Evolutionary conservation across 108 stramenopile species (phyloP).

Genomic region (Fragilaria radians): DNA sequence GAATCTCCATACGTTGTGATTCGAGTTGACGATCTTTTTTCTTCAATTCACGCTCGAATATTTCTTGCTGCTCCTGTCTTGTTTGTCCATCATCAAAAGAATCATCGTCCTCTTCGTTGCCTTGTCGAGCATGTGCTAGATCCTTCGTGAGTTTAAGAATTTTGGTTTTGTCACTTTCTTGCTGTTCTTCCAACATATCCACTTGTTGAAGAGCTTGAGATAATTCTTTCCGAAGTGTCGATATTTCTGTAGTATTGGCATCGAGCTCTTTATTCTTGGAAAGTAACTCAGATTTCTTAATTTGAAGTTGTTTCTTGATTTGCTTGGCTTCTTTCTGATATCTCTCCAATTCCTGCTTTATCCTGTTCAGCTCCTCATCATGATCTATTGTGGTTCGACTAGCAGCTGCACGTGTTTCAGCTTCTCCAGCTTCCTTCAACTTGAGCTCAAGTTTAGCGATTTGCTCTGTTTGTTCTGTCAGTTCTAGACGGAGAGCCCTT

Average conservation of each 20-base stretch:
- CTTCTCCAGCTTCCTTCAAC: neutral
- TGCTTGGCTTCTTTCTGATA: constrained; percentile 17
- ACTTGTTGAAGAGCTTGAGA: constrained; percentile 18
- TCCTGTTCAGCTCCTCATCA: neutral
- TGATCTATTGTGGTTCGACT: too few species aligned
- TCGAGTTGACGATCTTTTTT: constrained; percentile 15
- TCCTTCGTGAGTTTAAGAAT: constrained; percentile 21
- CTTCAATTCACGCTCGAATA: constrained; percentile 8
- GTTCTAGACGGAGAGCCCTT: neutral
- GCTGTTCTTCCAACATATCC: constrained; percentile 9
- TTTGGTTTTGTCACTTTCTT: constrained; percentile 23
- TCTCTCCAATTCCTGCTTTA: constrained; percentile 30
- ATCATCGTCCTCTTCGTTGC: constrained; percentile 11
- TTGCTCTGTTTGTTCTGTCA: neutral
- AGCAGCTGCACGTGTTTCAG: neutral
- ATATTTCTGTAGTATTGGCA: constrained; percentile 11
- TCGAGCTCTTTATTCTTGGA: constrained; percentile 18
- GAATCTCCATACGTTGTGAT: neutral
- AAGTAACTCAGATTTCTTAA: constrained; percentile 9
- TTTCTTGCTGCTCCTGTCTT: constrained; percentile 13
- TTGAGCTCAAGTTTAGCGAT: neutral
- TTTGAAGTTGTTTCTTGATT: constrained; percentile 12
- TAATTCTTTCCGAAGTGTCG: constrained; percentile 16
- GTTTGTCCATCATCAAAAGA: constrained; percentile 18
- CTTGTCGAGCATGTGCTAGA: constrained; percentile 12